Conservation (phyloP, 768 basidiomycete genomes). For the Tricholoma bakamatsutake region DNA sequence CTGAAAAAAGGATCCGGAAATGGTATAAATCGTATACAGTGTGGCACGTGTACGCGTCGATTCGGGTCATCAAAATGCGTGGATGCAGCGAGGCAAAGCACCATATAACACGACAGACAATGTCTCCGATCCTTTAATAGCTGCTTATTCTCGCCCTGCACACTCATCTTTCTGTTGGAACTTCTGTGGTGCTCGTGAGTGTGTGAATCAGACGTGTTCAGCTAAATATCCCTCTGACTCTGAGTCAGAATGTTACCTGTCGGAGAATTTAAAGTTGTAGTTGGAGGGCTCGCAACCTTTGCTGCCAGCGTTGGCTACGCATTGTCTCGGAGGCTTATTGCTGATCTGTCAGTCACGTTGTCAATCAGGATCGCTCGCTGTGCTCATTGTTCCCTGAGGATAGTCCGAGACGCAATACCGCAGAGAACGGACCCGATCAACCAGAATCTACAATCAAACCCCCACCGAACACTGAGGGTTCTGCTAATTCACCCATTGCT, state of each 20-base stretch:
- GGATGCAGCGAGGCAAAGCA: constrained; percentile 19
- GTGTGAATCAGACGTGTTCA: background rate
- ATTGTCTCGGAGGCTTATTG: constrained; percentile 36
- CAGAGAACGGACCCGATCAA: constrained; percentile 4
- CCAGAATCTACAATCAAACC: background rate
- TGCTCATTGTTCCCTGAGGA: constrained; percentile 3
- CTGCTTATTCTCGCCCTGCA: background rate
- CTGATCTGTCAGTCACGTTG: constrained; percentile 23
- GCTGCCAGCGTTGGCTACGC: constrained; percentile 58
- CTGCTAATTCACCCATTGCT: background rate
- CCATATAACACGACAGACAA: constrained; percentile 15
- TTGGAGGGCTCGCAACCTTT: constrained; percentile 53
- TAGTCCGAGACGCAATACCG: constrained; percentile 5
- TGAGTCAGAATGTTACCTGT: constrained; percentile 38
- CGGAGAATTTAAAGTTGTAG: constrained; percentile 48
- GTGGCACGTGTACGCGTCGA: background rate
- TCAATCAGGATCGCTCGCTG: constrained; percentile 1
- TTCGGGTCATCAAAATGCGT: constrained; percentile 15
- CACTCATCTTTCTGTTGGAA: background rate
- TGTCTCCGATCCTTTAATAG: constrained; percentile 4
- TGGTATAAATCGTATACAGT: background rate
- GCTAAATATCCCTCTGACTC: background rate
- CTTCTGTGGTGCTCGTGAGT: background rate
- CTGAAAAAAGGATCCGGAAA: too few species aligned
- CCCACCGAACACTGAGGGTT: background rate